Evolutionary conservation across 495 filamentous ascomycete genomes (phyloP).

Genomic region (Penicillium herquei): DNA sequence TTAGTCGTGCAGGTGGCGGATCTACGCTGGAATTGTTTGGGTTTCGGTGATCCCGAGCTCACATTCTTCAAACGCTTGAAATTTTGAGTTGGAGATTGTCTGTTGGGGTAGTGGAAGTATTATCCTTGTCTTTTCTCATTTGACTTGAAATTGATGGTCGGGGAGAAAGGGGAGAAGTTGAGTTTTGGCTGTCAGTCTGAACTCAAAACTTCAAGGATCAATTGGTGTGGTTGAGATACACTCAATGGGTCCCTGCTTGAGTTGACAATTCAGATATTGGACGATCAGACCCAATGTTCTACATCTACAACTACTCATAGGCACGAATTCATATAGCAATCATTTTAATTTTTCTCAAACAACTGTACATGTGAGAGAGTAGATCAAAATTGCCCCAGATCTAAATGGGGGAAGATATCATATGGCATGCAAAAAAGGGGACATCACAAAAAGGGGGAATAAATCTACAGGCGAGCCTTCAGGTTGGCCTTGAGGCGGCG

Average conservation of each 20-base stretch:
- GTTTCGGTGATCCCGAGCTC: background rate
- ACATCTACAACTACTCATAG: no score
- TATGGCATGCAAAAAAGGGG: background rate
- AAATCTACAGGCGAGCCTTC: constrained; percentile 29
- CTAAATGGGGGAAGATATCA: constrained; percentile 12
- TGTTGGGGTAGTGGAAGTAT: no score
- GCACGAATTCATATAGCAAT: background rate
- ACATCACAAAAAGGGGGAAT: constrained; percentile 8
- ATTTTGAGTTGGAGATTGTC: no score
- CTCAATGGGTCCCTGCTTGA: no score
- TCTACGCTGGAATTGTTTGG: background rate
- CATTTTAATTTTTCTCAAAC: constrained; percentile 14
- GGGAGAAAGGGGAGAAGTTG: no score
- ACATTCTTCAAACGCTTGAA: background rate
- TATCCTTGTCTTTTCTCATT: no score
- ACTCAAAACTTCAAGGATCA: no score
- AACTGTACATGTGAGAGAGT: constrained; percentile 17
- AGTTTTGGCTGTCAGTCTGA: no score
- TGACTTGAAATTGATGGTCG: no score
- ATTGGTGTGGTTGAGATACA: no score
- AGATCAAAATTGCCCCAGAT: constrained; percentile 3
- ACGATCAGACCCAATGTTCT: no score
- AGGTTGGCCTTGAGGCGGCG: constrained; percentile 68
- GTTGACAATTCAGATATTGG: no score
- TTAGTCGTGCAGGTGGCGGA: background rate